Percentiles rank a stretch among this genome's conserved stretches.
Evolutionary conservation across 805 yeast species (phyloP).

Genomic region (Wickerhamomyces sydowiorum): DNA sequence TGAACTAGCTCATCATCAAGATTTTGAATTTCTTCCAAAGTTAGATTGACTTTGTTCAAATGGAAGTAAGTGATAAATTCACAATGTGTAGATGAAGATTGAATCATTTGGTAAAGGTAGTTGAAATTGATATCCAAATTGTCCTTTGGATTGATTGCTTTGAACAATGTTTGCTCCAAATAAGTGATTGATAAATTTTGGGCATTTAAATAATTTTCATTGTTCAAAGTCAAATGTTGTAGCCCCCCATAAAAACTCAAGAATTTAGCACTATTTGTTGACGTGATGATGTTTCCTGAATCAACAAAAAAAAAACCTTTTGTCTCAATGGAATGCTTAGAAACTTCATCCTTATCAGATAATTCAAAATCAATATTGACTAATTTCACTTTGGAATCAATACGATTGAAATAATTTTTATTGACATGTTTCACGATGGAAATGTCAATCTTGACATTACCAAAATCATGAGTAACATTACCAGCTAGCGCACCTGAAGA

Average conservation of each 20-base stretch:
- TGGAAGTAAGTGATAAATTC: constrained; percentile 71
- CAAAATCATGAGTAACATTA: constrained; percentile 30
- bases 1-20: constrained; percentile 68
- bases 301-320: constrained; percentile 63
- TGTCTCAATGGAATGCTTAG: constrained; percentile 44
- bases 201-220: constrained; percentile 38
- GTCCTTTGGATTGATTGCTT: constrained; percentile 6
- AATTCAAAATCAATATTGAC: constrained; percentile 27
- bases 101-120: constrained; percentile 19
- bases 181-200: constrained; percentile 38
- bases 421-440: constrained; percentile 13
- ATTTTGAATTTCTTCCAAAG: constrained; percentile 43
- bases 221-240: constrained; percentile 40
- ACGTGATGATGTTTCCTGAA: constrained; percentile 54
- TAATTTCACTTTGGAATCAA: constrained; percentile 34
- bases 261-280: constrained; percentile 60
- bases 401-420: constrained; percentile 24
- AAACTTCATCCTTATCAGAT: constrained; percentile 40
- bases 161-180: constrained; percentile 33
- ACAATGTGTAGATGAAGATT: constrained; percentile 42
- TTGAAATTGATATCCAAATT: constrained; percentile 19
- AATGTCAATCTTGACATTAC: constrained; percentile 20
- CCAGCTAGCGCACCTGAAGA: constrained; percentile 11
- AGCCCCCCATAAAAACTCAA: constrained; percentile 57
- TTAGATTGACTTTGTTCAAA: constrained; percentile 51